These are phyloP conservation scores for Ailanthus altissimus DNA, from an alignment of 345 rosid genomes.

Conservation along the genomic window DNA sequence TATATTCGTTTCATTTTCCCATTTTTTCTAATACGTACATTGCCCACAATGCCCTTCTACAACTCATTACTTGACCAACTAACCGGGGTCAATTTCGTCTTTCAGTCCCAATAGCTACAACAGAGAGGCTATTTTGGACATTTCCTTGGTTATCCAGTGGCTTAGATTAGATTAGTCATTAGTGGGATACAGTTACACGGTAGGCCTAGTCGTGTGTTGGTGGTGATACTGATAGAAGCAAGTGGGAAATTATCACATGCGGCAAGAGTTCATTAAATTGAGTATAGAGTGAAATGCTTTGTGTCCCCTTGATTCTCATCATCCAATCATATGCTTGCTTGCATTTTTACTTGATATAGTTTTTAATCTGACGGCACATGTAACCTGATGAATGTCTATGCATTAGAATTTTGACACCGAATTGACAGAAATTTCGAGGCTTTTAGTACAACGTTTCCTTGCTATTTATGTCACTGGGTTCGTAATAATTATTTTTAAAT, in stretches of 20 bases:
- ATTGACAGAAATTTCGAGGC: not conserved
- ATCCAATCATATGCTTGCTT: constrained; percentile 1
- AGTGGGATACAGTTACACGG: constrained; percentile 16
- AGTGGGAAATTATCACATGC: not conserved
- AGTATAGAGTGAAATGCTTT: not conserved
- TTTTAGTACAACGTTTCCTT: not conserved
- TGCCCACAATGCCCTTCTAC: not conserved
- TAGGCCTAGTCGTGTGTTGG: constrained; percentile 11
- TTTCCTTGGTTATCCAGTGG: not conserved
- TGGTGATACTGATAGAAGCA: not conserved
- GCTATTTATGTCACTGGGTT: not conserved
- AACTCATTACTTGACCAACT: not conserved
- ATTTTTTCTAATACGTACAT: not conserved
- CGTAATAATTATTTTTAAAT: too few relatives aligned
- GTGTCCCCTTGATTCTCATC: constrained; percentile 17
- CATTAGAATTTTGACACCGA: not conserved
- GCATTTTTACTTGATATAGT: not conserved
- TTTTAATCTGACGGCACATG: not conserved
- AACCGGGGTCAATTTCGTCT: not conserved
- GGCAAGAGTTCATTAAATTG: not conserved
- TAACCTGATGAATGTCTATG: constrained; percentile 8
- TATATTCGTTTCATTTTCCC: not conserved
- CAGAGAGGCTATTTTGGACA: not conserved
- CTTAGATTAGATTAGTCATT: too few relatives aligned
- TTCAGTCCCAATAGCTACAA: not conserved